Conservation (phyloP, 495 filamentous ascomycete genomes). For the Elaphomyces granulatus region DNA sequence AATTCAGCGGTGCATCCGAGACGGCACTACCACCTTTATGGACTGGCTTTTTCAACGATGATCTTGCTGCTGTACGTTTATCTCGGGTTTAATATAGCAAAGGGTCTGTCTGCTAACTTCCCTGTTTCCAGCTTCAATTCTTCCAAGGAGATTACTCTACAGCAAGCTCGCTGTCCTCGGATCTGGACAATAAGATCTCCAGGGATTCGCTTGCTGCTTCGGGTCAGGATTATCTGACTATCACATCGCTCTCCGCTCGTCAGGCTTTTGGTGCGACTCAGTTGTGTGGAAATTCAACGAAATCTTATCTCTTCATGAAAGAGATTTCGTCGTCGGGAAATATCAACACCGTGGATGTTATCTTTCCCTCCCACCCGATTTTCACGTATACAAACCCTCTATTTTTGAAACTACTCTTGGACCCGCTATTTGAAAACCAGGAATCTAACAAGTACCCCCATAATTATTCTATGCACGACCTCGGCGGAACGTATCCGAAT, state of each 20-base stretch:
- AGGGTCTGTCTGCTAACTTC: not conserved
- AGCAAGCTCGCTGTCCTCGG: conserved; percentile 18
- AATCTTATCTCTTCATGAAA: conserved; percentile 59
- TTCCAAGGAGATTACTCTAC: conserved; percentile 38
- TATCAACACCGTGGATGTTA: conserved; percentile 85
- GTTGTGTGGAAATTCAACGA: conserved; percentile 52
- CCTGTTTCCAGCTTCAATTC: conserved; percentile 26
- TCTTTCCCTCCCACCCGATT: conserved; percentile 81
- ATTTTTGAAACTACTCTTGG: conserved; percentile 65
- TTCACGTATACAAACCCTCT: conserved; percentile 80
- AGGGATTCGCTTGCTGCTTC: conserved; percentile 33
- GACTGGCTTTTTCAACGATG: conserved; percentile 38
- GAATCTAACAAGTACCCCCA: conserved; percentile 74
- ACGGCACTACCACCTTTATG: conserved; percentile 34
- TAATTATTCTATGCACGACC: conserved; percentile 79
- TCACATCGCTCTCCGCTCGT: conserved; percentile 55
- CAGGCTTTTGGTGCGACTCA: conserved; percentile 63
- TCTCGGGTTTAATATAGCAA: too few relatives aligned
- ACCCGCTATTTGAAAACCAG: conserved; percentile 77
- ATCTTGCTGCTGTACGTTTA: conserved; percentile 29
- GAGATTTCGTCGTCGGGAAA: conserved; percentile 91
- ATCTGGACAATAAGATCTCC: conserved; percentile 33
- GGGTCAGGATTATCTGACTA: conserved; percentile 49
- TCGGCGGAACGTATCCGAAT: conserved; percentile 75
- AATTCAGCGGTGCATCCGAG: conserved; percentile 31